A percentile compares a stretch with the other conserved stretches of the same genome.
Conservation (phyloP, 345 rosid species). For the Acer yangbiense region DNA sequence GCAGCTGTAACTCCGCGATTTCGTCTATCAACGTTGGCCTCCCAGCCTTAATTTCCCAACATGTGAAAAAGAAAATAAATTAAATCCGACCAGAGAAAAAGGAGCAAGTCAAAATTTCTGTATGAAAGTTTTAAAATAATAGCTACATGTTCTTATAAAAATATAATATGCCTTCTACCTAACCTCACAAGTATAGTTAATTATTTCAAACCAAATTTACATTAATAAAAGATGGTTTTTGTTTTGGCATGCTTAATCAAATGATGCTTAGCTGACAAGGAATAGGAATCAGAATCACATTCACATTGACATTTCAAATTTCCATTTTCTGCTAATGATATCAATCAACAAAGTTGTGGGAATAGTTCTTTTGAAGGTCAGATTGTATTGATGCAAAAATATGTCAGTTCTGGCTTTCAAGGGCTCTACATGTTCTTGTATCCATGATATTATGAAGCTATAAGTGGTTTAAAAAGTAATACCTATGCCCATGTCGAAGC, state of each 20-base stretch:
- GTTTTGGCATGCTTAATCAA: neutral
- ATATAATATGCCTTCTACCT: neutral
- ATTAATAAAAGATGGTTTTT: neutral
- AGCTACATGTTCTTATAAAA: neutral
- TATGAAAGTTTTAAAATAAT: neutral
- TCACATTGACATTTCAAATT: neutral
- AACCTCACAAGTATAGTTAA: neutral
- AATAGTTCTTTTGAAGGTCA: no score
- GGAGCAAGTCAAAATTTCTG: conserved; percentile 6
- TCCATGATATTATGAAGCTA: neutral
- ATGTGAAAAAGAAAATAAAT: neutral
- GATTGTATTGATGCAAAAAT: neutral
- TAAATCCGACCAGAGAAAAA: neutral
- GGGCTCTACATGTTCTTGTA: neutral
- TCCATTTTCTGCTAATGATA: neutral
- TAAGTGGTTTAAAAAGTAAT: neutral
- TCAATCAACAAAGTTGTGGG: neutral
- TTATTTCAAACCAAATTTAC: neutral
- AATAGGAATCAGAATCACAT: neutral
- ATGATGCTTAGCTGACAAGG: neutral
- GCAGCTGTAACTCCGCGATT: conserved; percentile 34
- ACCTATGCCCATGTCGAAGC: conserved; percentile 61
- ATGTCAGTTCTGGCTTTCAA: neutral
- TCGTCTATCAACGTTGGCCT: conserved; percentile 45
- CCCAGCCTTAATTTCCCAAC: conserved; percentile 38